Evolutionary conservation across 106 monocot species (phyloP).

Genomic region (Dendrobium officinale): DNA sequence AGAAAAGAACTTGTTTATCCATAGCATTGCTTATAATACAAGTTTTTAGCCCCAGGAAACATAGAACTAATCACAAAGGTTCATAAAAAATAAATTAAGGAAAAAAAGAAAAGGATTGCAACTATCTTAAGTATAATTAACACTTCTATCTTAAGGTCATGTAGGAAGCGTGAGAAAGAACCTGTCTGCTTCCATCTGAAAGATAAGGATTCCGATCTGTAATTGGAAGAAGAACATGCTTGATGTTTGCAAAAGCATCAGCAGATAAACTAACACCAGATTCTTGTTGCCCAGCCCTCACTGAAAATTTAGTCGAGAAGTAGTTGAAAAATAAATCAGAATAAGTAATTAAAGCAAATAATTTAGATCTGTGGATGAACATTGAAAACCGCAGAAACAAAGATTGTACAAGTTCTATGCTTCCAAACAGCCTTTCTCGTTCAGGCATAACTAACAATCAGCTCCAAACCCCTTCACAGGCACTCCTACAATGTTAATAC

Average conservation of each 20-base stretch:
- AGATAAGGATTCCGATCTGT: slow-evolving; percentile 29
- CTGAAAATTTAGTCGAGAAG: slow-evolving; percentile 12
- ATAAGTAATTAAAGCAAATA: neutral
- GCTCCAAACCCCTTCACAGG: neutral
- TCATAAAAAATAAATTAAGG: neutral
- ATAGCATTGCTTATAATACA: neutral
- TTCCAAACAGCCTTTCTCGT: neutral
- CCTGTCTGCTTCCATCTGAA: slow-evolving; percentile 26
- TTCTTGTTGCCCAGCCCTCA: slow-evolving; percentile 17
- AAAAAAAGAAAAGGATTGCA: neutral
- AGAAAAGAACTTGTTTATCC: neutral
- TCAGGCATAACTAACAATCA: neutral
- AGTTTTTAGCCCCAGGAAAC: neutral
- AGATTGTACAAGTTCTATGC: neutral
- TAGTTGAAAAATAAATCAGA: neutral
- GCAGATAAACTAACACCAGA: slow-evolving; percentile 18
- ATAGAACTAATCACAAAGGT: neutral
- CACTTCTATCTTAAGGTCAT: neutral
- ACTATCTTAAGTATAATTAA: neutral
- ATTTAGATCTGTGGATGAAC: neutral
- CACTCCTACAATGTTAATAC: neutral
- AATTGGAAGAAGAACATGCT: slow-evolving; percentile 30
- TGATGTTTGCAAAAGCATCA: slow-evolving; percentile 25
- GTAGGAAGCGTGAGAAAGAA: slow-evolving; percentile 1
- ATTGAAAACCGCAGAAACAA: neutral